Evolutionary conservation across 148 eudicot genomes (phyloP), one percentile per base, ranked within the genome.

Genomic region (Oxyria digyna): DNA sequence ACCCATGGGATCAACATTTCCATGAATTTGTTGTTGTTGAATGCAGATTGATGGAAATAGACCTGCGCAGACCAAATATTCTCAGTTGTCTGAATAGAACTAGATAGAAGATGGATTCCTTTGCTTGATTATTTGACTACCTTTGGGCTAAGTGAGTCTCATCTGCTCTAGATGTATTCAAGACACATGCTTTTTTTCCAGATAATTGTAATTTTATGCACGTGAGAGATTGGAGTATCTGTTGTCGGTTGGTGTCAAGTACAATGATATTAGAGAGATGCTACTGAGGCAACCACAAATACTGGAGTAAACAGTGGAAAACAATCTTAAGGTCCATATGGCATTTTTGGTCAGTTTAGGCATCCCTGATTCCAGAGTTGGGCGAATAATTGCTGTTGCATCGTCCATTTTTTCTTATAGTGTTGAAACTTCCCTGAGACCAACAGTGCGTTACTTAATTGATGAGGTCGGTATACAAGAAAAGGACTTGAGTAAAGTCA

Each of bases 371-470:
- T 81, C 96, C 11, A 90, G 86, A 81, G 74, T 94, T 64, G 96
- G 90, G 27, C 91, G 86, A 69, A 84, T 94, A 23, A 90, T 94
- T 50, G 76, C 91, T 57, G 87, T 87, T 71, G 85, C 97, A 55
- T 97, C 98, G 10, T 88, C 97, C 7, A 52, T 94, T 49, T 85
- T 94, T 72, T 90, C 96, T 72, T 90, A 89, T 69, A 94, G 96
- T 76, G 84, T 94, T 31, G 87, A 94, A 62, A 87, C 88, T 74
- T 94, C 97, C 67, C 76, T 94, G 72, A 90, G 85, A 77, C 98
- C 96, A 46, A 94, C 91, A 11, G 89, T 82, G 33, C 87, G 87
- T 67, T 94, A 90, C 80, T 85, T 94, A 81, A 81, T 85, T 65
- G 96, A 90, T 72, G 97, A 90, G 81, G 91, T 94, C 59, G 98